These are phyloP conservation scores for Candolleomyces eurysporus DNA, from an alignment of 768 basidiomycete species.

Conservation along the genomic window DNA sequence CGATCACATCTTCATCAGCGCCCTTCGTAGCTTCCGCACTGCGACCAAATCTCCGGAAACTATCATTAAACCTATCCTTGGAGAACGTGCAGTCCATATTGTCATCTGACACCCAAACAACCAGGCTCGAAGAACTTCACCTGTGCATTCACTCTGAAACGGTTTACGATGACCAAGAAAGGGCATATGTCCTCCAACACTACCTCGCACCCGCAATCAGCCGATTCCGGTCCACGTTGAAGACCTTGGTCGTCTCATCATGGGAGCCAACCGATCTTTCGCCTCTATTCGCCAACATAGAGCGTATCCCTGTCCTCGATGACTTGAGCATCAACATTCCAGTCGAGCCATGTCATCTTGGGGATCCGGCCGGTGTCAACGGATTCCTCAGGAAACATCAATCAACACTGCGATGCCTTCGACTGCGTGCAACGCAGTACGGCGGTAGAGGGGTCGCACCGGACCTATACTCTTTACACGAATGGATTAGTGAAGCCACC, in stretches of 20 bases:
- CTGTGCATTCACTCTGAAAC: slow-evolving; percentile 42
- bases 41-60: slow-evolving; percentile 34
- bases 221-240: slow-evolving; percentile 32
- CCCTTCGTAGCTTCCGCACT: slow-evolving; percentile 13
- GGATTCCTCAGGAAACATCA: slow-evolving; percentile 36
- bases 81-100: slow-evolving; percentile 38
- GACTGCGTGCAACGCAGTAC: slow-evolving; percentile 42
- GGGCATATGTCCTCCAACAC: slow-evolving; percentile 29
- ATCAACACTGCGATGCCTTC: slow-evolving; percentile 32
- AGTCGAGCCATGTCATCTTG: slow-evolving; percentile 39
- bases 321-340: slow-evolving; percentile 41
- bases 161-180: slow-evolving; percentile 17
- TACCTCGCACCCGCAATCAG: slow-evolving; percentile 40
- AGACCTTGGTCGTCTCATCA: slow-evolving; percentile 37
- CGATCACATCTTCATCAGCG: slow-evolving; percentile 2
- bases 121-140: slow-evolving; percentile 39
- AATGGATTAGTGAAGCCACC: slow-evolving; percentile 34
- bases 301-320: slow-evolving; percentile 29
- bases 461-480: slow-evolving; percentile 29
- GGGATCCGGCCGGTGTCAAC: slow-evolving; percentile 34
- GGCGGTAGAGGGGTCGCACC: slow-evolving; percentile 31
- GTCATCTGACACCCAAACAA: slow-evolving; percentile 24
- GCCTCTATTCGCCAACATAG: slow-evolving; percentile 36
- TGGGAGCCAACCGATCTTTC: slow-evolving; percentile 46
- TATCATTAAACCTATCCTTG: slow-evolving; percentile 42